Conservation (phyloP, 78 protist genomes). For the Salpingoeca rosetta region DNA sequence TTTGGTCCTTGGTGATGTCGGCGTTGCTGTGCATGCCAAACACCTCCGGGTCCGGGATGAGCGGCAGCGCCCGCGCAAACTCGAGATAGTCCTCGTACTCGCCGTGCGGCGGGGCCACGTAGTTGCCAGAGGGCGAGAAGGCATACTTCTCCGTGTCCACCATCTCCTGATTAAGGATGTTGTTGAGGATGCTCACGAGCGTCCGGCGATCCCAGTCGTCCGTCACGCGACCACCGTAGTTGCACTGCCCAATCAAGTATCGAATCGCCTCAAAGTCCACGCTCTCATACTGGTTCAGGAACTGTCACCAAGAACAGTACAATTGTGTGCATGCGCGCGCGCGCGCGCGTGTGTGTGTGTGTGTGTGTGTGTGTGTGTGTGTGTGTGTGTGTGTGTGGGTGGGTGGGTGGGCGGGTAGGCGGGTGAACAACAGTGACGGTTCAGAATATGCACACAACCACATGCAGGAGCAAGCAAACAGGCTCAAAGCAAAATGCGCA, state of each 20-base stretch:
- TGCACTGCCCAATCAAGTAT: constrained; percentile 50
- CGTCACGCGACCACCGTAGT: constrained; percentile 81
- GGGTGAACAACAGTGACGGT: neutral
- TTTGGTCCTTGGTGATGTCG: constrained; percentile 47
- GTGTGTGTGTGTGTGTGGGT: too few relatives aligned
- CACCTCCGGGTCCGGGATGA: constrained; percentile 38
- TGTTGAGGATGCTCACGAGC: constrained; percentile 12
- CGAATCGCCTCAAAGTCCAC: constrained; percentile 42
- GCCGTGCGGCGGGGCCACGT: constrained; percentile 25
- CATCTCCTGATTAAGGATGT: constrained; percentile 5
- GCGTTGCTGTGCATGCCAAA: constrained; percentile 73
- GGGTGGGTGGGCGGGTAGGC: neutral
- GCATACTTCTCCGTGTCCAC: neutral
- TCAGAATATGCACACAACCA: neutral
- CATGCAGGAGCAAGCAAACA: neutral
- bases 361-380: too few relatives aligned
- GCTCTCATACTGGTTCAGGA: constrained; percentile 19
- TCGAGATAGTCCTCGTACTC: neutral
- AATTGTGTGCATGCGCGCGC: too few relatives aligned
- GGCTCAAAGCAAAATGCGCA: neutral
- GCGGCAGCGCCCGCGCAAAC: constrained; percentile 16
- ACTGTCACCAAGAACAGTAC: neutral
- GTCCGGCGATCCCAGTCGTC: constrained; percentile 64
- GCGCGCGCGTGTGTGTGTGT: too few relatives aligned
- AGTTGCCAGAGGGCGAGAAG: constrained; percentile 7